Evolutionary conservation across 495 filamentous ascomycete genomes (phyloP), one percentile per base, ranked within the genome.

Genomic region (Cudoniella acicularis): DNA sequence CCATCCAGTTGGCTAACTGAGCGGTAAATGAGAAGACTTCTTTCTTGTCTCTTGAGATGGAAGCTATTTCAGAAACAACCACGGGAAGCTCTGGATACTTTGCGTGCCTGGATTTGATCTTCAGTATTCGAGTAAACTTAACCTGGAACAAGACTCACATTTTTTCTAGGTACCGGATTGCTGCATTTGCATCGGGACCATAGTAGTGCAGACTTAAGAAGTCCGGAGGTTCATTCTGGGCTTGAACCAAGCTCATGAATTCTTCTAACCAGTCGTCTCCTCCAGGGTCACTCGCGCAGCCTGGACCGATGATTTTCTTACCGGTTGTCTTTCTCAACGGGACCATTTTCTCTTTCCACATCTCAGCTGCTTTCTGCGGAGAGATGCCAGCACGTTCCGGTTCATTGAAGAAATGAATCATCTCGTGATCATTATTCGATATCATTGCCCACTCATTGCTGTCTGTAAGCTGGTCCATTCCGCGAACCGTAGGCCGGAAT

Each of bases 121-220:
- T n/a, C n/a, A n/a, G n/a, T n/a, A n/a, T n/a, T n/a, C n/a, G n/a
- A n/a, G n/a, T n/a, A n/a, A n/a, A n/a, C n/a, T n/a, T n/a, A n/a
- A n/a, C n/a, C n/a, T n/a, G n/a, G n/a, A n/a, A n/a, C n/a, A n/a
- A n/a, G n/a, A n/a, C n/a, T n/a, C n/a, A n/a, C 49, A 69, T 70
- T 13, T 70, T 65, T 20, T 72, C 64, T 40, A 73, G 51, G 46
- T 70, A 73, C 13, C 59, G 57, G 1, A 76, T 75, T 18, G 66
- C 67, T 0, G 59, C 59, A 10, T 54, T 59, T 13, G 23, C 55
- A 49, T 72, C 57, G 0, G 69, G 62, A 17, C 73, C 74, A 64
- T 79, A 79, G 63, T 77, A 79, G 64, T 79, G 77, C 48, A 78
- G 42, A 24, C 73, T 74, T 18, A 79, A 63, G 52, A 68, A 75